Conservation (phyloP, 768 basidiomycete genomes). For the Polyporus arcularius region DNA sequence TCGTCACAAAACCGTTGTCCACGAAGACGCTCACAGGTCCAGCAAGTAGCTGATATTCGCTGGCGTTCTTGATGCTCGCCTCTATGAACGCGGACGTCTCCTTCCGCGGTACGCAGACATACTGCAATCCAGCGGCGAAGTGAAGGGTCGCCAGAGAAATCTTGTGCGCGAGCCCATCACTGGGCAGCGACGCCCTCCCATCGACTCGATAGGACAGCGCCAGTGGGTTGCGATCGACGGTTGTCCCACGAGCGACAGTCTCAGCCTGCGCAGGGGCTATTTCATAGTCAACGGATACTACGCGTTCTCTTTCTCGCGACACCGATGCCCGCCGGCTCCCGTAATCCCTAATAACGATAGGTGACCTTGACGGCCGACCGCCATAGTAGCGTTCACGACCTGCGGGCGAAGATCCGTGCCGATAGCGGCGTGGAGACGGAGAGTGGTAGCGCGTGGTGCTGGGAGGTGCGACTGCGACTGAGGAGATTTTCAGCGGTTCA, state of each 20-base stretch:
- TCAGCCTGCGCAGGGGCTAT: no score
- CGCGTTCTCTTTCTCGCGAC: not conserved
- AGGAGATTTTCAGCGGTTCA: not conserved
- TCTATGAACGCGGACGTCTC: constrained; percentile 46
- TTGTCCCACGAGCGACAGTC: not conserved
- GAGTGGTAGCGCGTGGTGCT: not conserved
- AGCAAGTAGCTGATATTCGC: constrained; percentile 55
- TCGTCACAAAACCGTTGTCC: constrained; percentile 58
- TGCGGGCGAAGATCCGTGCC: no score
- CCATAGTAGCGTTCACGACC: no score
- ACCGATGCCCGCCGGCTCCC: not conserved
- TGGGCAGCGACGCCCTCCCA: constrained; percentile 51
- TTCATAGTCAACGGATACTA: not conserved
- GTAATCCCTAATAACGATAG: no score
- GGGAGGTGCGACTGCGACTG: not conserved
- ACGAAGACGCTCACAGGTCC: constrained; percentile 57
- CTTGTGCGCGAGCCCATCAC: constrained; percentile 56
- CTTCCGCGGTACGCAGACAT: constrained; percentile 52
- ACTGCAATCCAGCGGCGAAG: constrained; percentile 46
- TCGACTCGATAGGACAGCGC: constrained; percentile 53
- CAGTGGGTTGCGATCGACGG: constrained; percentile 46
- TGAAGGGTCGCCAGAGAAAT: constrained; percentile 52
- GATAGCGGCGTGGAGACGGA: no score
- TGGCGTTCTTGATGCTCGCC: constrained; percentile 57
- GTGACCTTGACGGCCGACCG: no score